These are phyloP conservation scores for Knoxia roxburghii DNA, from an alignment of 257 asterid species.

Conservation along the genomic window DNA sequence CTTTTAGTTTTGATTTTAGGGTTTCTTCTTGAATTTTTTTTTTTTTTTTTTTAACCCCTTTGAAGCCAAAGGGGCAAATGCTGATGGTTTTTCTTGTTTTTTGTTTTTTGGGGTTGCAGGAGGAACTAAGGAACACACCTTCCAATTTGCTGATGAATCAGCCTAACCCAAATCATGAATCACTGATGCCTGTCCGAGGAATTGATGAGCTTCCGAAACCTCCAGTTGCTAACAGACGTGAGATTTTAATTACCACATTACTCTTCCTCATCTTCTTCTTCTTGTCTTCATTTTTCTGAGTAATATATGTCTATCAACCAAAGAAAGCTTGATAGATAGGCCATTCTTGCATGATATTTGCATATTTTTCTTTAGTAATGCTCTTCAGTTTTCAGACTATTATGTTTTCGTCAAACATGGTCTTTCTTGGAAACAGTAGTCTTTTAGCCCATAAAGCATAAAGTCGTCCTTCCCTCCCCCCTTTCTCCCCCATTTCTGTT, in stretches of 20 bases:
- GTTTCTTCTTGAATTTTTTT: not conserved
- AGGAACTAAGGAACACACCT: slow-evolving; percentile 76
- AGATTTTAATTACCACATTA: slow-evolving; percentile 15
- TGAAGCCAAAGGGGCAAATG: not conserved
- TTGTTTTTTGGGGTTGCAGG: slow-evolving; percentile 30
- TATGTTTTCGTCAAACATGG: slow-evolving; percentile 25
- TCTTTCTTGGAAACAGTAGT: slow-evolving; percentile 39
- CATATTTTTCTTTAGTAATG: no score
- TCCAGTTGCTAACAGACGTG: slow-evolving; percentile 91
- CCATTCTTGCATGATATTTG: not conserved
- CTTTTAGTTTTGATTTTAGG: not conserved
- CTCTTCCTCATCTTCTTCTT: not conserved
- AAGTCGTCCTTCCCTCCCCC: no score
- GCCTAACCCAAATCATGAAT: slow-evolving; percentile 53
- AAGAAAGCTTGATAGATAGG: no score
- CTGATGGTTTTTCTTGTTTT: not conserved
- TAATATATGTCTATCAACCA: not conserved
- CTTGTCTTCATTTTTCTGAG: not conserved
- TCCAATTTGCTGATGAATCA: slow-evolving; percentile 66
- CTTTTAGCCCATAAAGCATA: slow-evolving; percentile 31
- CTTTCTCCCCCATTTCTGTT: not conserved
- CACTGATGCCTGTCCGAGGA: slow-evolving; percentile 62
- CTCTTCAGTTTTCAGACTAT: slow-evolving; percentile 12
- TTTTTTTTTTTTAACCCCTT: no score
- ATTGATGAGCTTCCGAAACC: slow-evolving; percentile 92